Evolutionary conservation across 75 land plant genomes (phyloP).

Genomic region (Adiantum capillusveneris): DNA sequence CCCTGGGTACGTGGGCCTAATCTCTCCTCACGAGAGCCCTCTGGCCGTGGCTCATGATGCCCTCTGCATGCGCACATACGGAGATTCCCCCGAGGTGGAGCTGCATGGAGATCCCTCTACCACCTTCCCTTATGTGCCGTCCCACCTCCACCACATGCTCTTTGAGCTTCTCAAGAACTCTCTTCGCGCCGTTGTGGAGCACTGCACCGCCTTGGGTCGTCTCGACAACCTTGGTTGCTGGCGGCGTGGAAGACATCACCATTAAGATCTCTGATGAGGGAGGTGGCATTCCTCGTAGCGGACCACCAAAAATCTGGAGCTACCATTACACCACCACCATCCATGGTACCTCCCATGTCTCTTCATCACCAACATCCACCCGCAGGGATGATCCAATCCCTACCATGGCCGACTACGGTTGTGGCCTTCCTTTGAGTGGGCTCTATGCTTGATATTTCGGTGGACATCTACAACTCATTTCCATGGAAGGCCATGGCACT

Average conservation of each 20-base stretch:
- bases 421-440: conserved; percentile 85
- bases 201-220: too few species aligned
- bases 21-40: conserved; percentile 73
- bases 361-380: conserved; percentile 15
- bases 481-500: conserved; percentile 98
- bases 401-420: conserved; percentile 93
- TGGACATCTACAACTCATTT: conserved; percentile 85
- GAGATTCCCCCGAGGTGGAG: conserved; percentile 84
- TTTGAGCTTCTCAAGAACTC: conserved; percentile 98
- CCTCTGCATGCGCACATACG: conserved; percentile 86
- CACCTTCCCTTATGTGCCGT: conserved; percentile 91
- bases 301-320: conserved; percentile 82
- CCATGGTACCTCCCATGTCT: conserved; percentile 48
- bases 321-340: conserved; percentile 90
- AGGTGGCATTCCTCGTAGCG: conserved; percentile 92
- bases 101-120: conserved; percentile 93
- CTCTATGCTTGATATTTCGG: conserved; percentile 96
- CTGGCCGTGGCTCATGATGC: conserved; percentile 80
- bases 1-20: conserved; percentile 76
- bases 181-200: conserved; percentile 91
- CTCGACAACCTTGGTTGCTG: conserved; percentile 96
- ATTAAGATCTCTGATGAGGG: conserved; percentile 99
- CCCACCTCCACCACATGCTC: conserved; percentile 97
- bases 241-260: conserved; percentile 96
- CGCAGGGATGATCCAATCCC: conserved; percentile 15